Evolutionary conservation across 169 alveolate species (phyloP).

Genomic region (Toxoplasma gondii): DNA sequence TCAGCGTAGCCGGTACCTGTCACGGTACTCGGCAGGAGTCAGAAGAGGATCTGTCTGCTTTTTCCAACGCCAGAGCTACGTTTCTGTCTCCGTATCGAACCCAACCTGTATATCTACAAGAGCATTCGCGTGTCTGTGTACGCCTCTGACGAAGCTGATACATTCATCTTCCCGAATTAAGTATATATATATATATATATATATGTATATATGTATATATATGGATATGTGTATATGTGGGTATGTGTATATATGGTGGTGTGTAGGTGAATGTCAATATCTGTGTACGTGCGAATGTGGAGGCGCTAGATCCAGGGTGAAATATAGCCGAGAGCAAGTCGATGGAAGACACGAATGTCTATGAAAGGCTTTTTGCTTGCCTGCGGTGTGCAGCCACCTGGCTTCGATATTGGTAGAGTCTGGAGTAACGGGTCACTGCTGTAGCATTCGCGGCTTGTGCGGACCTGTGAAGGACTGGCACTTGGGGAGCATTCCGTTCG

Average conservation of each 20-base stretch:
- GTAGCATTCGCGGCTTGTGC: conserved; percentile 93
- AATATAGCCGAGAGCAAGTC: too few relatives aligned
- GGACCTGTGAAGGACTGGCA: conserved; percentile 93
- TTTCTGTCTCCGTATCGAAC: too few relatives aligned
- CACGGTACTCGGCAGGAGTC: too few relatives aligned
- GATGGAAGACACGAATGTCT: too few relatives aligned
- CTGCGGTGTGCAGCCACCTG: conserved; percentile 75
- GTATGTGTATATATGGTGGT: background rate
- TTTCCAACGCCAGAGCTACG: too few relatives aligned
- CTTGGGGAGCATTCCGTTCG: conserved; percentile 93
- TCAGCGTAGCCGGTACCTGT: too few relatives aligned
- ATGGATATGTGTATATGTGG: background rate
- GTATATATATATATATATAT: background rate
- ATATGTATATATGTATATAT: background rate
- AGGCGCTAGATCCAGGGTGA: too few relatives aligned
- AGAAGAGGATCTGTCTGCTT: too few relatives aligned
- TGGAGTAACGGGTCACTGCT: conserved; percentile 93
- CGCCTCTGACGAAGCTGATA: too few relatives aligned
- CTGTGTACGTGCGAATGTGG: background rate
- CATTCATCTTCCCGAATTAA: background rate
- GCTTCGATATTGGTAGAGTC: conserved; percentile 93
- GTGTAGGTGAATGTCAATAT: background rate
- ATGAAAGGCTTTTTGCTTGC: too few relatives aligned
- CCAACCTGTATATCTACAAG: too few relatives aligned
- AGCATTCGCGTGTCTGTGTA: too few relatives aligned